Conservation (phyloP, 331 rosid genomes). For the Malus hybrid region DNA sequence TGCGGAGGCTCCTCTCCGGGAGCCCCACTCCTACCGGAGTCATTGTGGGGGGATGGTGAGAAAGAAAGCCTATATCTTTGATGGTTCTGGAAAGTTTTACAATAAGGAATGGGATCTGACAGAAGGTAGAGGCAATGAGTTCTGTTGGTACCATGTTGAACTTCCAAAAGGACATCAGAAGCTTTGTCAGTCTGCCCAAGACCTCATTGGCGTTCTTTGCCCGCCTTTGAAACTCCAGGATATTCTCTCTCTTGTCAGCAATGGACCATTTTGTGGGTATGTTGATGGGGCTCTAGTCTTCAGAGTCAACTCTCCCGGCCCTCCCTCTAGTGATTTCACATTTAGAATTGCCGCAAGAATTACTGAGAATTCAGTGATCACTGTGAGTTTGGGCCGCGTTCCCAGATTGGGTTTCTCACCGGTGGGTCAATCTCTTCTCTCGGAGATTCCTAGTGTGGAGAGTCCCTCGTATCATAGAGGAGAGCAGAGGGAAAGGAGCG, state of each 20-base stretch:
- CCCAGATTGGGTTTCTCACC: constrained; percentile 88
- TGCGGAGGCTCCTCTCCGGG: constrained; percentile 32
- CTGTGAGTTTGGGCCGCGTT: constrained; percentile 86
- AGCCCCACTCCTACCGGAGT: constrained; percentile 21
- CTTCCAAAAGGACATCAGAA: constrained; percentile 77
- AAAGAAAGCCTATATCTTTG: constrained; percentile 83
- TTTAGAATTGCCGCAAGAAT: constrained; percentile 88
- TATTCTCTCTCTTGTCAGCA: constrained; percentile 92
- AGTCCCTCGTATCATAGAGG: constrained; percentile 38
- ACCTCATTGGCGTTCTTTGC: constrained; percentile 75
- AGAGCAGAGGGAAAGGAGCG: constrained; percentile 44
- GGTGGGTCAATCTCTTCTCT: constrained; percentile 70
- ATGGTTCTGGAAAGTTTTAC: constrained; percentile 62
- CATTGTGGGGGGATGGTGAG: constrained; percentile 53
- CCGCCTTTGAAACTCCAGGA: constrained; percentile 96
- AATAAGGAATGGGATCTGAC: constrained; percentile 84
- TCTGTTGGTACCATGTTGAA: constrained; percentile 96
- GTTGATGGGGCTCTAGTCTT: constrained; percentile 90
- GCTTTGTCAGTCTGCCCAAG: constrained; percentile 71
- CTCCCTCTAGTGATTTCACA: constrained; percentile 76
- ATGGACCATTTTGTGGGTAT: constrained; percentile 94
- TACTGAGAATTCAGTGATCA: constrained; percentile 70
- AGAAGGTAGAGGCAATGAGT: constrained; percentile 62
- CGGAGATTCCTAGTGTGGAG: constrained; percentile 88
- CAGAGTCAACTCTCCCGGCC: constrained; percentile 89